These are phyloP conservation scores for Saturnispora sekii DNA, from an alignment of 805 yeast species.

Conservation along the genomic window DNA sequence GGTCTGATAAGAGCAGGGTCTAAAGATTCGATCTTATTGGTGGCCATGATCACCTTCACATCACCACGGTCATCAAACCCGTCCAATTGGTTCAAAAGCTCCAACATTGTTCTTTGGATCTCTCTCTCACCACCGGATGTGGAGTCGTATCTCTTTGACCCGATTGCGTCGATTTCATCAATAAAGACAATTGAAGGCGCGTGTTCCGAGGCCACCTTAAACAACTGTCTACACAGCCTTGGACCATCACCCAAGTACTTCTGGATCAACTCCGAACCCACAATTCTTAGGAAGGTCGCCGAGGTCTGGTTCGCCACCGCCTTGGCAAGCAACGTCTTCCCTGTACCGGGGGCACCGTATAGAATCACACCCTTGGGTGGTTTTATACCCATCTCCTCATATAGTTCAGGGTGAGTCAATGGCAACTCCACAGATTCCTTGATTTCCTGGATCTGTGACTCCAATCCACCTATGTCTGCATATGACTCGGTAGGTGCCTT, in stretches of 20 bases:
- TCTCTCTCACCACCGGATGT: constrained; percentile 94
- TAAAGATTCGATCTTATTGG: constrained; percentile 85
- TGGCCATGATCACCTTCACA: constrained; percentile 96
- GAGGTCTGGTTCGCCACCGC: constrained; percentile 98
- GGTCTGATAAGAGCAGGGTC: constrained; percentile 97
- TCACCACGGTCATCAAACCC: constrained; percentile 97
- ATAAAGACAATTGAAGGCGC: constrained; percentile 98
- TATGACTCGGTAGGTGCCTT: constrained; percentile 96
- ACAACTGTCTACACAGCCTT: constrained; percentile 83
- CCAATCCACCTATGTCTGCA: constrained; percentile 96
- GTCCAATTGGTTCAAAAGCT: constrained; percentile 86
- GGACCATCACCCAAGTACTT: constrained; percentile 98
- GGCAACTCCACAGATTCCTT: constrained; percentile 96
- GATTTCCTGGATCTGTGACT: constrained; percentile 92
- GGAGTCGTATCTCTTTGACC: constrained; percentile 93
- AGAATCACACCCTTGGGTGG: constrained; percentile 97
- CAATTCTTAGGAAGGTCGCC: constrained; percentile 92
- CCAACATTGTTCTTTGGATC: constrained; percentile 96
- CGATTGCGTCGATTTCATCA: constrained; percentile 98
- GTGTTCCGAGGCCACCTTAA: constrained; percentile 92
- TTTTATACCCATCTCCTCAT: constrained; percentile 97
- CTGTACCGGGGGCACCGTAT: constrained; percentile 98
- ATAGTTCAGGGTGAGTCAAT: constrained; percentile 89
- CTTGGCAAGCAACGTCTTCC: constrained; percentile 89
- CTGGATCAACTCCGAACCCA: constrained; percentile 94